Evolutionary conservation across 2,329 filamentous ascomycete species (phyloP), one percentile per base, ranked within the genome.

Genomic region (Myriangium duriaei): DNA sequence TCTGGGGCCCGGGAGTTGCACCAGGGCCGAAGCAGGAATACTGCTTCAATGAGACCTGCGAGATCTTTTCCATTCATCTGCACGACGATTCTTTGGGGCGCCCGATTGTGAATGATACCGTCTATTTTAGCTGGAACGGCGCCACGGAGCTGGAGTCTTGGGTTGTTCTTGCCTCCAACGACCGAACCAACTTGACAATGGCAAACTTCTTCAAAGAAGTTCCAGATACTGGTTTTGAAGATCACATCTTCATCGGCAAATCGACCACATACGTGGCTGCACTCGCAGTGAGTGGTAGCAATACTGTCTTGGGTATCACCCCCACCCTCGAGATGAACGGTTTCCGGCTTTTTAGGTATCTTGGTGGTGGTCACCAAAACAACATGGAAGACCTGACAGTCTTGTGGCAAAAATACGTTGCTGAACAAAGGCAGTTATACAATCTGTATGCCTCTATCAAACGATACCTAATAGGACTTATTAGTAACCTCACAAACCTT

Each of bases 61-160:
- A n/a, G n/a, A n/a, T n/a, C n/a, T n/a, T n/a, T n/a, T n/a, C n/a
- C n/a, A n/a, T n/a, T n/a, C n/a, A n/a, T n/a, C n/a, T n/a, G n/a
- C n/a, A n/a, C n/a, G n/a, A n/a, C n/a, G n/a, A n/a, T n/a, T n/a
- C n/a, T n/a, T n/a, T n/a, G n/a, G n/a, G n/a, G n/a, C n/a, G n/a
- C n/a, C n/a, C n/a, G n/a, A n/a, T n/a, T n/a, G 9, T 10, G 11
- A 30, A 30, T 11, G 45, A 44, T 11, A 51, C 54, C 2, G 42
- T 63, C 4, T 74, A 68, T 49, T 67, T 73, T 1, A 71, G 64
- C 18, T 67, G 64, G 65, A 67, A 68, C 45, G 64, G 64, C 10
- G 64, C 63, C 1, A 68, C 65, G 0, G 62, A 66, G 17, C 53
- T 67, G 11, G n/a, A n/a, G n/a, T n/a, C n/a, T 7, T 34, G 32